Conservation (phyloP, 2,329 filamentous ascomycete species). For the Ascochyta fabae region DNA sequence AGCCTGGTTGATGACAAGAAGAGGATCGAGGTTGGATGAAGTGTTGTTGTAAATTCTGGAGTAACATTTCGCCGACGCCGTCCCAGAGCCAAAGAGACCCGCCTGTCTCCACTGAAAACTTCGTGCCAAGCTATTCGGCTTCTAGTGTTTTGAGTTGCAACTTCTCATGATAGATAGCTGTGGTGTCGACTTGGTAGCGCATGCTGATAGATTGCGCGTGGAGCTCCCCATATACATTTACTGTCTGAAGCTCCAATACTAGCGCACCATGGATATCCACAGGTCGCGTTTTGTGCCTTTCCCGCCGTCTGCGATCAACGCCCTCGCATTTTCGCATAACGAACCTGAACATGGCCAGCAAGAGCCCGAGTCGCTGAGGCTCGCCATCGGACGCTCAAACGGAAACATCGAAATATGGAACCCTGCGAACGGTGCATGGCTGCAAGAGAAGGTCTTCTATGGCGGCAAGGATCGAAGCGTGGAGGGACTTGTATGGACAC, state of each 20-base stretch:
- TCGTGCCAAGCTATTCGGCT: not conserved
- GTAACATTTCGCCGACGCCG: too few relatives aligned
- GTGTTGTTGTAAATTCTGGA: too few relatives aligned
- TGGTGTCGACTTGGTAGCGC: slow-evolving; percentile 22
- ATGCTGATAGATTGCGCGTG: slow-evolving; percentile 20
- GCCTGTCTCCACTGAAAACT: slow-evolving; percentile 16
- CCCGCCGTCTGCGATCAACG: slow-evolving; percentile 90
- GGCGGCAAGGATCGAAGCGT: slow-evolving; percentile 86
- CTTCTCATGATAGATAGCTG: slow-evolving; percentile 24
- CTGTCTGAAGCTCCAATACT: not conserved
- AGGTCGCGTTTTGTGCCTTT: slow-evolving; percentile 95
- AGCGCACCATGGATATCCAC: slow-evolving; percentile 82
- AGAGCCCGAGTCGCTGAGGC: slow-evolving; percentile 68
- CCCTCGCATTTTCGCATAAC: slow-evolving; percentile 87
- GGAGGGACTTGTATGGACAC: slow-evolving; percentile 90
- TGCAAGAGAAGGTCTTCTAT: slow-evolving; percentile 84
- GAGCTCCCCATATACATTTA: slow-evolving; percentile 5
- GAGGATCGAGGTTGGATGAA: not conserved
- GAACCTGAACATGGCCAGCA: slow-evolving; percentile 45
- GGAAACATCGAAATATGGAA: slow-evolving; percentile 99
- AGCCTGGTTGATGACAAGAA: not conserved
- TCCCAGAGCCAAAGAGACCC: not conserved
- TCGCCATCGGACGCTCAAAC: slow-evolving; percentile 90
- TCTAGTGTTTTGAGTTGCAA: not conserved
- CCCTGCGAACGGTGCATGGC: slow-evolving; percentile 79